A percentile compares a stretch with the other conserved stretches of the same genome.
Evolutionary conservation across 495 filamentous ascomycete species (phyloP).

Genomic region (Echria macrotheca): DNA sequence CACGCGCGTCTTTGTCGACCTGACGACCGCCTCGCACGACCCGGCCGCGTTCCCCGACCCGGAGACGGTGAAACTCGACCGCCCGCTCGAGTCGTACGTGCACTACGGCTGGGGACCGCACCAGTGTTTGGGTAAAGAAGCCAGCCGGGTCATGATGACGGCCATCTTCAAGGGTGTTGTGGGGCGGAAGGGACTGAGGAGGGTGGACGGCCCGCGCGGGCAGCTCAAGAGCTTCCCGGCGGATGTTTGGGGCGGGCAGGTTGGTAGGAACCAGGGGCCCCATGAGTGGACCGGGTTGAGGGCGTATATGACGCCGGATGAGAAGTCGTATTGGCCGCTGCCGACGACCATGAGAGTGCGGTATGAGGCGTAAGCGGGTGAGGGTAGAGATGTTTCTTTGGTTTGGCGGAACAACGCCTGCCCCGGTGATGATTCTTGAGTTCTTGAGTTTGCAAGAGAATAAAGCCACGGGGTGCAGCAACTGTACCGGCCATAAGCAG

Average conservation of each 20-base stretch:
- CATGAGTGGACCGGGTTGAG: conserved; percentile 45
- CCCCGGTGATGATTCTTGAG: too few relatives aligned
- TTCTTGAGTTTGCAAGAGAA: too few relatives aligned
- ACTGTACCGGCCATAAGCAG: too few relatives aligned
- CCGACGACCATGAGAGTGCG: conserved; percentile 50
- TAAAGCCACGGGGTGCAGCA: too few relatives aligned
- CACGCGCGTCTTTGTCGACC: conserved; percentile 37
- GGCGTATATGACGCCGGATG: conserved; percentile 60
- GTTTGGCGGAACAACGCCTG: too few relatives aligned
- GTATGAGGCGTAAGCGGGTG: conserved; percentile 32
- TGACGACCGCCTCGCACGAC: conserved; percentile 59
- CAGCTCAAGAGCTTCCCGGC: conserved; percentile 55
- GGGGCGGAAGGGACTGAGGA: conserved; percentile 36
- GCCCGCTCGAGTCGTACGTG: conserved; percentile 58
- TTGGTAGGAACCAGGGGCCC: conserved; percentile 11
- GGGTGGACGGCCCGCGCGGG: conserved; percentile 55
- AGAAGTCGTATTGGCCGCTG: conserved; percentile 58
- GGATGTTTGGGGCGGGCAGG: conserved; percentile 36
- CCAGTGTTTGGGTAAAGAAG: conserved; percentile 52
- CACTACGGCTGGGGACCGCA: conserved; percentile 59
- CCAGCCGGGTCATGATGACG: conserved; percentile 52
- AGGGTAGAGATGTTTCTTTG: too few relatives aligned
- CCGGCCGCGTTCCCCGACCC: conserved; percentile 59
- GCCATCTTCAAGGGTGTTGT: conserved; percentile 42
- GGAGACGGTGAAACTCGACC: conserved; percentile 53